Base-by-base conservation (phyloP, 768 basidiomycete species). In the Suillus fuscotomentosus region DNA sequence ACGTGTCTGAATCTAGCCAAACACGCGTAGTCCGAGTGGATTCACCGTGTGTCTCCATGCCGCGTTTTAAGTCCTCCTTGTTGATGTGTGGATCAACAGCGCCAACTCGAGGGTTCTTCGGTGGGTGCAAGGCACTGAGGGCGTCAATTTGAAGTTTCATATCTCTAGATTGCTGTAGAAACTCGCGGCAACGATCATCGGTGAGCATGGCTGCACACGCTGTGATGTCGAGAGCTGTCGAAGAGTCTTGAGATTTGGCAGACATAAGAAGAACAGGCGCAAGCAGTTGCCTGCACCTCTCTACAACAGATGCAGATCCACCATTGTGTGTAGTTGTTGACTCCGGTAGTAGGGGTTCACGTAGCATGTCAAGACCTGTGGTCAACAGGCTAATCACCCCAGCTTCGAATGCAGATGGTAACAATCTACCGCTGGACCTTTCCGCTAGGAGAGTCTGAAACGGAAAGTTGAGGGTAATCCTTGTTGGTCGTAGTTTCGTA, bases 261-360 rank as follows among this genome's bases (percentile, higher is more conserved):
- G 65, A 61, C 48, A 71, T 65, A 39, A 66, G 48, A 22, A 76
- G 60, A 47, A 72, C 70, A 36, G 74, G 74, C n/a, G 59, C 55
- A 59, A 75, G 72, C 11, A 22, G 66, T 31, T 68, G 61, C 59
- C 66, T 72, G 68, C 75, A 76, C 36, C 66, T 71, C 60, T 76
- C 73, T 14, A 75, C 39, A 2, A 67, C 42, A 47, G 66, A 62
- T 22, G 69, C 6, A 34, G 70, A 65, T 39, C 8, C 62, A 68
- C 62, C 5, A 63, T 70, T 65, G 22, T 69, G 61, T 43, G 27
- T n/a, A 20, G 27, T n/a, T 65, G 39, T 60, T 13, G 59, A 60
- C 53, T 45, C 48, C 34, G 62, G 17, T 5, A 59, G 10, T 5
- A 59, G 11, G 27, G 41, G 57, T 59, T 42, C 57, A 17, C 41